These are phyloP conservation scores for Chondrus crispus DNA, from an alignment of 23 red algal genomes.

Conservation along the genomic window DNA sequence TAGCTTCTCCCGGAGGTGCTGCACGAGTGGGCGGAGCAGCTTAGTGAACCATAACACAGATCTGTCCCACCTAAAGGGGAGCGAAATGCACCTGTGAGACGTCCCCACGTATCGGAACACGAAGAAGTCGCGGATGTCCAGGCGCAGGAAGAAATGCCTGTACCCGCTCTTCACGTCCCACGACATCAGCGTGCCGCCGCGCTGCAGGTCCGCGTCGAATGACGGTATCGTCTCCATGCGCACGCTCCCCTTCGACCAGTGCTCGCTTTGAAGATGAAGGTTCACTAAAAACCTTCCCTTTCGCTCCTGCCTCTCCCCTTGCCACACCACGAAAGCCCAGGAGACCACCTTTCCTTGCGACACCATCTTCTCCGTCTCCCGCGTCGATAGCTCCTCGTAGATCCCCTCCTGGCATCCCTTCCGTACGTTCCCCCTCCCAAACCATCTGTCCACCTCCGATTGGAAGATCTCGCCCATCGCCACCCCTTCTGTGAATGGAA, in stretches of 20 bases:
- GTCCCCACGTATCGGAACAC: not conserved
- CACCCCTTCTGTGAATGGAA: not conserved
- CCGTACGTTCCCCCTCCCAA: not conserved
- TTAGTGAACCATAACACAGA: not conserved
- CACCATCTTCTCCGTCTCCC: not conserved
- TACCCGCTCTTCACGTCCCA: not conserved
- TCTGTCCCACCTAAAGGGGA: not conserved
- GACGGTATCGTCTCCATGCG: not conserved
- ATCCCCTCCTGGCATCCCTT: not conserved
- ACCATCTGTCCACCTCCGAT: not conserved
- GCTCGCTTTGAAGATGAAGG: not conserved
- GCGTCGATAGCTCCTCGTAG: not conserved
- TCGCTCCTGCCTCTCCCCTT: not conserved
- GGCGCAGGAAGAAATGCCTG: not conserved
- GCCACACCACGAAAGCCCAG: not conserved
- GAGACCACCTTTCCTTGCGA: not conserved
- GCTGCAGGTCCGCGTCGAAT: not conserved
- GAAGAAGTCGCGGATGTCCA: not conserved
- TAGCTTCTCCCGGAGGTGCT: no score
- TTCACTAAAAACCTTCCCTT: slow-evolving; percentile 28
- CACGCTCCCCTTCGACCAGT: not conserved
- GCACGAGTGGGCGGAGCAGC: no score
- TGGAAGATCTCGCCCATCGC: not conserved
- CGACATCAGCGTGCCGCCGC: not conserved
- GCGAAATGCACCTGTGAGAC: not conserved